Conservation (phyloP, 2,329 filamentous ascomycete species). For the Pezicula neosporulosa region DNA sequence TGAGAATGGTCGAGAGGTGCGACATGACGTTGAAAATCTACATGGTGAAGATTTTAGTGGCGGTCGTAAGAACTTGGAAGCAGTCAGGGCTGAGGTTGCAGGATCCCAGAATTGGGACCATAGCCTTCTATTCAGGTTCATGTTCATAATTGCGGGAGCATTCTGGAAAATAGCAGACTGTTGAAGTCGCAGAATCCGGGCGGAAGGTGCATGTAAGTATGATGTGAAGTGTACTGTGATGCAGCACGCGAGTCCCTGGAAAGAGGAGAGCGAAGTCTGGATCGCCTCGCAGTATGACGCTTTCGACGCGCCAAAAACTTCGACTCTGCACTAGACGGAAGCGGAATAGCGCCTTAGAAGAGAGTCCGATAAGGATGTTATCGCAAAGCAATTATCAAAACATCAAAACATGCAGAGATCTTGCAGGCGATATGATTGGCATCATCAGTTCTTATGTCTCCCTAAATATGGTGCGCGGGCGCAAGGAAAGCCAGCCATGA, state of each 20-base stretch:
- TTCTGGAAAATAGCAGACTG: slow-evolving; percentile 32
- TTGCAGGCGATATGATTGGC: too few relatives aligned
- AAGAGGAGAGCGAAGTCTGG: slow-evolving; percentile 1
- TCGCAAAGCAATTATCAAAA: too few relatives aligned
- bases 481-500: too few relatives aligned
- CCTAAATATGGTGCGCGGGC: too few relatives aligned
- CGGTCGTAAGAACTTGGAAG: slow-evolving; percentile 13
- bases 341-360: too few relatives aligned
- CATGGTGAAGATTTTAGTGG: slow-evolving; percentile 7
- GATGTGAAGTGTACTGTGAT: background rate
- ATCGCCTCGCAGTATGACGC: too few relatives aligned
- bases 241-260: slow-evolving; percentile 1
- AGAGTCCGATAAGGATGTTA: too few relatives aligned
- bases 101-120: slow-evolving; percentile 38
- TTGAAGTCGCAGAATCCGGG: slow-evolving; percentile 17
- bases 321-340: too few relatives aligned
- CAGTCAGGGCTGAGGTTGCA: slow-evolving; percentile 12
- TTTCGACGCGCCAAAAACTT: too few relatives aligned
- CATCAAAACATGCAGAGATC: too few relatives aligned
- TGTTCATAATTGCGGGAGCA: slow-evolving; percentile 42
- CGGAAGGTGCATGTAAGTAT: background rate
- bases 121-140: slow-evolving; percentile 41
- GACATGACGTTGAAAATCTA: slow-evolving; percentile 5
- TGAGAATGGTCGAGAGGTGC: slow-evolving; percentile 13
- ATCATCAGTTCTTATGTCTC: too few relatives aligned